Conservation (phyloP, 176 grass and related monocot species). For the Aegilops bicornis region DNA sequence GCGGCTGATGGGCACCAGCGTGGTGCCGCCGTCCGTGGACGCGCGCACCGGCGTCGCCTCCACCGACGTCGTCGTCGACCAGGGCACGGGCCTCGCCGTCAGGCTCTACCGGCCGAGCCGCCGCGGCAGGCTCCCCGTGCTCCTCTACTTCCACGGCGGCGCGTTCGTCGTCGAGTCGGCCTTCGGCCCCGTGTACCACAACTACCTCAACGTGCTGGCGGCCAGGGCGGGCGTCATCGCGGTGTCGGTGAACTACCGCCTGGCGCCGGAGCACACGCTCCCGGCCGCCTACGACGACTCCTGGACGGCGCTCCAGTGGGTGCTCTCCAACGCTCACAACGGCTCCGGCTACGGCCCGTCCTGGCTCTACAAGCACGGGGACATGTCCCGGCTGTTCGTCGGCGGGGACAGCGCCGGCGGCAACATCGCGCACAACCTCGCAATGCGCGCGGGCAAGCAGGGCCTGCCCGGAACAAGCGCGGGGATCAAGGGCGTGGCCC, state of each 20-base stretch:
- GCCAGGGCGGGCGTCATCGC: constrained; percentile 42
- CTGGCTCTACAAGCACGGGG: constrained; percentile 52
- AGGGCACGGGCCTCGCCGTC: constrained; percentile 27
- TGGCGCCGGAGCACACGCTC: constrained; percentile 68
- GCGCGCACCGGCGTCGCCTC: constrained; percentile 44
- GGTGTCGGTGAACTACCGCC: constrained; percentile 73
- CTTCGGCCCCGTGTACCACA: constrained; percentile 58
- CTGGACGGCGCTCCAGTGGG: constrained; percentile 68
- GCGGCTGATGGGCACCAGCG: constrained; percentile 46
- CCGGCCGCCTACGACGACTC: constrained; percentile 79
- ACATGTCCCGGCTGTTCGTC: constrained; percentile 53
- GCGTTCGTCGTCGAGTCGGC: constrained; percentile 77
- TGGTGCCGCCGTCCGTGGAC: constrained; percentile 43
- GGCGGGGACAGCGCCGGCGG: constrained; percentile 84
- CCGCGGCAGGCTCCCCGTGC: constrained; percentile 42
- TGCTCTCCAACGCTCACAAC: not conserved
- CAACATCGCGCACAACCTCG: constrained; percentile 89
- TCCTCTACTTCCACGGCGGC: constrained; percentile 93
- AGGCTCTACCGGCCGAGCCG: constrained; percentile 50
- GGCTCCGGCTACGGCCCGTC: constrained; percentile 20
- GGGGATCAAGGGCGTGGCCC: constrained; percentile 46
- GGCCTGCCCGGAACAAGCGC: no score
- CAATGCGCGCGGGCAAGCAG: constrained; percentile 35
- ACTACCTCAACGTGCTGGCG: constrained; percentile 55
- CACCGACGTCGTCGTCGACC: constrained; percentile 56